Conservation (phyloP, 1,139 yeast species). For the Diutina sp. region DNA sequence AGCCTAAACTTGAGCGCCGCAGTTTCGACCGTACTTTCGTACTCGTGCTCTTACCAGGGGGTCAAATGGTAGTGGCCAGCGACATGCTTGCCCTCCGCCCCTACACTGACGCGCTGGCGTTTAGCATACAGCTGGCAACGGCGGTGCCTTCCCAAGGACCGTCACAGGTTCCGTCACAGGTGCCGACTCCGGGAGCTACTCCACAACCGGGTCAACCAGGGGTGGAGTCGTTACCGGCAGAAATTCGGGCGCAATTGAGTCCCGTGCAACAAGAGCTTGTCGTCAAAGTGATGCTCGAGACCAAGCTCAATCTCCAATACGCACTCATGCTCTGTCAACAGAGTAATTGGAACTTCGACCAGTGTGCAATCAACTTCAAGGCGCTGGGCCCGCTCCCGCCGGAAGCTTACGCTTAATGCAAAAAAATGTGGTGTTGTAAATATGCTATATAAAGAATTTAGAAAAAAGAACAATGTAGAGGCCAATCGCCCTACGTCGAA, state of each 20-base stretch:
- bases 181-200: slow-evolving; percentile 6
- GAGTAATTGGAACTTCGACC: slow-evolving; percentile 71
- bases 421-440: neutral
- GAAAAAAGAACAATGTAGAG: neutral
- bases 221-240: slow-evolving; percentile 34
- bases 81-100: slow-evolving; percentile 66
- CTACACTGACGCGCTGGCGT: slow-evolving; percentile 43
- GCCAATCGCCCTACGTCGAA: too few relatives aligned
- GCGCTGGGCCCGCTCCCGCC: slow-evolving; percentile 39
- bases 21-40: slow-evolving; percentile 83
- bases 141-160: neutral
- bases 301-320: slow-evolving; percentile 66
- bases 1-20: slow-evolving; percentile 41
- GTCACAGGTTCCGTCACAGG: neutral
- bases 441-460: too few relatives aligned
- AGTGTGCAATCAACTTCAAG: slow-evolving; percentile 60
- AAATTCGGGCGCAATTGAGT: slow-evolving; percentile 37
- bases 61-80: slow-evolving; percentile 69
- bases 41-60: slow-evolving; percentile 62
- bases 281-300: slow-evolving; percentile 54
- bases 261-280: slow-evolving; percentile 55
- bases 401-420: slow-evolving; percentile 19
- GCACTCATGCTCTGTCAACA: slow-evolving; percentile 81
- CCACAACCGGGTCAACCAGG: slow-evolving; percentile 9
- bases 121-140: slow-evolving; percentile 5